Base-by-base conservation (phyloP, 495 filamentous ascomycete species). In the Aspergillus sparsus region DNA sequence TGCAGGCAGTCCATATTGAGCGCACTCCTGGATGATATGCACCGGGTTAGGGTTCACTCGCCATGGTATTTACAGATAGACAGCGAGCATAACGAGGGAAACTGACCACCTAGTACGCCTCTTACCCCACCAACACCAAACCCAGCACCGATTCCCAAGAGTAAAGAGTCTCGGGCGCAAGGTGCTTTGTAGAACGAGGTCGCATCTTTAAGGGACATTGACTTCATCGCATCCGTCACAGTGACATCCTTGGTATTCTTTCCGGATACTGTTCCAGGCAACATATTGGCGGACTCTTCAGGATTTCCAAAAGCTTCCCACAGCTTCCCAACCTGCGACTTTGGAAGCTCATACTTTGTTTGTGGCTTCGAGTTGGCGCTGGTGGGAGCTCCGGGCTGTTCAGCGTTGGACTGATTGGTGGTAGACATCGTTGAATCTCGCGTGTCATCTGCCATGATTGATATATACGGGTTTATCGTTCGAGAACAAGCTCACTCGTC, bases 131-230 rank as follows among this genome's bases (percentile, higher is more conserved):
- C 92, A 34, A 90, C 68, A 18, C 78, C 89, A 60, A 91, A 87
- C 9, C 90, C 93, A 6, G 82, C 80, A 2, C 83, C 87, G 65
- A 98, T 94, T 27, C 92, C 94, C 1, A 87, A 85, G 67, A 98
- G 74, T 57, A 96, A 74, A 13, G 90, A 85, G 64, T 94, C 87
- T 32, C 93, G 84, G 5, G 89, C 87, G 74, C 94, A 97, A 16
- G 93, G 94, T 61, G 84, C 80, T 67, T 88, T 87, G 72, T 93
- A 86, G 58, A 96, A 81, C 9, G 84, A 82, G 31, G 85, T 77
- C 55, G 92, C 87, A 68, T 96, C 89, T 49, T 85, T 76, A 8
- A 85, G 53, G 13, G 82, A 83, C 51, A 97, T 85, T 18, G 82
- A 83, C 42, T 84, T 82, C 21, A 89, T 69, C 0, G 84, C 90